phyloP scores from a whole-genome alignment of 202 grass and related monocot species.

The Alloteropsis angusta region DNA sequence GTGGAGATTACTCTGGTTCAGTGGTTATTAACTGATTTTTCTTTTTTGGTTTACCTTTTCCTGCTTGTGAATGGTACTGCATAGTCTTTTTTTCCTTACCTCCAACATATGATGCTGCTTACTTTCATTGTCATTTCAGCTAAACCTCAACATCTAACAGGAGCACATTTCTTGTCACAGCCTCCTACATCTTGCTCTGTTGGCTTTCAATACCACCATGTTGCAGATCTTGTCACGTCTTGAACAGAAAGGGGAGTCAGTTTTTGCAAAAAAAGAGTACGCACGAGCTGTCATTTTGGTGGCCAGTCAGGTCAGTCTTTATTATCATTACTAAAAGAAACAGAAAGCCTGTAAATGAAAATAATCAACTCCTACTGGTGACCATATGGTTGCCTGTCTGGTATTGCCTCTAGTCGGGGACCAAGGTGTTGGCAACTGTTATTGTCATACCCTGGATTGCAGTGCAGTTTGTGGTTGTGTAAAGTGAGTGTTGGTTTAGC shows the following conservation, averaged over 20 bases:
- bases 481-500: neutral
- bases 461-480: neutral
- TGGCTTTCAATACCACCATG: conserved; percentile 43
- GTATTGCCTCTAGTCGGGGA: neutral
- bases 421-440: neutral
- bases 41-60: neutral
- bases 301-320: conserved; percentile 77
- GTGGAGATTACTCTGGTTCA: neutral
- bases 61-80: neutral
- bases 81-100: neutral
- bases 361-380: neutral
- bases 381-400: neutral
- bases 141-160: conserved; percentile 22
- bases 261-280: conserved; percentile 82
- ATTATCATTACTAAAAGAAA: conserved; percentile 24
- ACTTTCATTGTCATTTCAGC: neutral
- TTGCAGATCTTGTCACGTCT: conserved; percentile 45
- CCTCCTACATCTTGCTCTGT: conserved; percentile 55
- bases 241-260: conserved; percentile 37
- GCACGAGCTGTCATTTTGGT: conserved; percentile 72
- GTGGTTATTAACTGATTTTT: conserved; percentile 4
- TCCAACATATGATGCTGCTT: neutral
- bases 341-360: neutral
- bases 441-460: neutral
- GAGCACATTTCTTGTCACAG: conserved; percentile 42